Evolutionary conservation across 768 basidiomycete species (phyloP).

Genomic region (Macrolepiota dolichaula): DNA sequence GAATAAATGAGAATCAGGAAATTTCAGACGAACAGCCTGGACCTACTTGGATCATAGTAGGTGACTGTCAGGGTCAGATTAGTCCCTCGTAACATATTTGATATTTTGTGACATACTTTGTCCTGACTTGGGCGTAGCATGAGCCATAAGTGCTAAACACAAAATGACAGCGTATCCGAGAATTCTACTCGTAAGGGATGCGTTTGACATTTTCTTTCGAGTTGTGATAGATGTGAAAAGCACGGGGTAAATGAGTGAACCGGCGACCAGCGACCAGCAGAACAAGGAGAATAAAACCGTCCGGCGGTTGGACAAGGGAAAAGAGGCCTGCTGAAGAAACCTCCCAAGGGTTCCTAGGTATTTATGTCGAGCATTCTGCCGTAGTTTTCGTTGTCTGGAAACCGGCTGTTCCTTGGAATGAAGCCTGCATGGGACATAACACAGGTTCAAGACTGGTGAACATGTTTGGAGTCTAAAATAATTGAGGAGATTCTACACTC

Average conservation of each 20-base stretch:
- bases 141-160: not conserved
- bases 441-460: too few species aligned
- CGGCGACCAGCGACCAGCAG: constrained; percentile 6
- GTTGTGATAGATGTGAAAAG: not conserved
- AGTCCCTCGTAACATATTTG: not conserved
- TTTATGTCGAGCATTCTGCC: not conserved
- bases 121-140: not conserved
- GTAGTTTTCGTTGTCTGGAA: not conserved
- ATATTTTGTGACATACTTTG: not conserved
- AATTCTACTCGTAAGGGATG: not conserved
- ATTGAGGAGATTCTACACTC: too few species aligned
- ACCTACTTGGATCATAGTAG: constrained; percentile 3
- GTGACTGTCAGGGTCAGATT: not conserved
- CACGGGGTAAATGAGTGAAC: not conserved
- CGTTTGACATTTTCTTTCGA: not conserved
- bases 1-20: not conserved
- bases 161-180: not conserved
- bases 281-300: not conserved
- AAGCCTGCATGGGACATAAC: too few species aligned
- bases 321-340: constrained; percentile 5
- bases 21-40: too few species aligned
- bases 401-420: not conserved
- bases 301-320: constrained; percentile 1
- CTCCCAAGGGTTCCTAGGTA: not conserved
- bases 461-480: too few species aligned